Base-by-base conservation (phyloP, 2,329 filamentous ascomycete species). In the Clarireedia hainanense region DNA sequence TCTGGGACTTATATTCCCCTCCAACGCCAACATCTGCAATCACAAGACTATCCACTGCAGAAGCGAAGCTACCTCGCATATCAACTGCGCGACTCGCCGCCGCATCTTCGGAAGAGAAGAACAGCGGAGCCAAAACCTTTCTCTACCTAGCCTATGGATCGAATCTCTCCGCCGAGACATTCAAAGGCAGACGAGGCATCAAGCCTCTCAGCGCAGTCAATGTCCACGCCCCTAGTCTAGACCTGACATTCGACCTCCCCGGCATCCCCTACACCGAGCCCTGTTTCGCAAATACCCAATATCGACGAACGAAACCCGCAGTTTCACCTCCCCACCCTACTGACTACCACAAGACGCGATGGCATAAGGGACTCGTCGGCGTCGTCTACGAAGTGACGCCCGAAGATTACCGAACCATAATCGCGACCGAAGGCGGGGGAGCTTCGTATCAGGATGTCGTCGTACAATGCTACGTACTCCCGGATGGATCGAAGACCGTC, bases 361-460 rank as follows among this genome's bases (percentile, higher is more conserved):
- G 90, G 91, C 75, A 83, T 60, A 91, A 91, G 66, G 89, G 89
- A 4, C 79, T 99, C 2, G 81, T 96, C 42, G 94, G 94, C 24
- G 90, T 96, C 15, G 94, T 97, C 4, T 99, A 99, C 74, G 91
- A 97, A 73, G 89, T 97, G 30, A 96, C 91, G 0, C 74, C 79
- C 17, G 71, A 79, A 45, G 94, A 99, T 73, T 99, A 89, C 69
- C 80, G 84, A 6, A 87, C 81, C 58, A 96, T 99, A 63, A 86
- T 97, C 58, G 85, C 85, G 5, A 96, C 91, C 5, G 94, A 99
- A 70, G 92, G 92, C 51, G 91, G 89, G 34, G 91, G 91, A 17
- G 74, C 84, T 2, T 80, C 85, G n/a, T 99, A 99, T 74, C 76
- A 85, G 56, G 91, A 97, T 68, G 82, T 96, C 10, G 68, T 89